These are phyloP conservation scores for Pluteus cervinus DNA, from an alignment of 768 basidiomycete genomes.

Conservation along the genomic window DNA sequence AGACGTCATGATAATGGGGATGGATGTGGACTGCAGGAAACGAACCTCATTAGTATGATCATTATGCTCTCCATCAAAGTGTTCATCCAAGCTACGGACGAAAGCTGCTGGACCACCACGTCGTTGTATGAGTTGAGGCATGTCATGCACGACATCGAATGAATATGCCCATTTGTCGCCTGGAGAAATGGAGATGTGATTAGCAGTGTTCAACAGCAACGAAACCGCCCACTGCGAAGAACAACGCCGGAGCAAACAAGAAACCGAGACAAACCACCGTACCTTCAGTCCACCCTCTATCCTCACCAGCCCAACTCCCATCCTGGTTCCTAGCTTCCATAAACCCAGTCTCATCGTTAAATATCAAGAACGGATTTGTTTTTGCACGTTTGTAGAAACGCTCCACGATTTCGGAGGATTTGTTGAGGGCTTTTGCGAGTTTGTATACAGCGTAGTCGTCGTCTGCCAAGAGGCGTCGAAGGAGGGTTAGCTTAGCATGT, in stretches of 20 bases:
- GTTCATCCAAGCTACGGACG: slow-evolving; percentile 58
- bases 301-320: slow-evolving; percentile 68
- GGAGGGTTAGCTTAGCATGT: neutral
- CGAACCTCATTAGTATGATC: slow-evolving; percentile 76
- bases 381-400: slow-evolving; percentile 54
- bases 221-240: too few species aligned
- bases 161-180: slow-evolving; percentile 64
- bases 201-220: neutral
- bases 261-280: too few species aligned
- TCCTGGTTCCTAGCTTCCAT: slow-evolving; percentile 74
- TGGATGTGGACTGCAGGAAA: slow-evolving; percentile 1
- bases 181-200: slow-evolving; percentile 8
- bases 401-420: slow-evolving; percentile 35
- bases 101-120: slow-evolving; percentile 65
- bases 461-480: slow-evolving; percentile 47
- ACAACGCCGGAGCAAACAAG: too few species aligned
- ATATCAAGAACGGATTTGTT: slow-evolving; percentile 54
- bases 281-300: slow-evolving; percentile 81
- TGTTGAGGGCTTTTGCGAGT: slow-evolving; percentile 49
- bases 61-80: slow-evolving; percentile 61
- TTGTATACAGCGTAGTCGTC: slow-evolving; percentile 72
- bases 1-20: neutral
- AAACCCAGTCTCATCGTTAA: slow-evolving; percentile 65
- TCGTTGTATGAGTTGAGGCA: slow-evolving; percentile 52
- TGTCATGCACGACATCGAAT: slow-evolving; percentile 70